phyloP scores from a whole-genome alignment of 768 basidiomycete genomes.

The Chlorophyllum brunneum region DNA sequence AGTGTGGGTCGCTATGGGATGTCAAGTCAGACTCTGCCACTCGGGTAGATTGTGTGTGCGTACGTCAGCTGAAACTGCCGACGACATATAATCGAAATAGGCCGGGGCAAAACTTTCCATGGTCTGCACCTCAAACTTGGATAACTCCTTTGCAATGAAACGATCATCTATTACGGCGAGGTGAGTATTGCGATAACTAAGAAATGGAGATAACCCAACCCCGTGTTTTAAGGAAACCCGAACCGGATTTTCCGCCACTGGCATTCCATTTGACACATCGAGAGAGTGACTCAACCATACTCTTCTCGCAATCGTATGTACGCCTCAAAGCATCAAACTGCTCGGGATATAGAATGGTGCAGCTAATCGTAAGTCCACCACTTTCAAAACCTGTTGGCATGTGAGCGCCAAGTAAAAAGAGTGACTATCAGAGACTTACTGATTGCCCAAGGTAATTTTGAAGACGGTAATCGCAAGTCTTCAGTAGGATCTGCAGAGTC shows the following conservation, averaged over 20 bases:
- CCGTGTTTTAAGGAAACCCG: constrained; percentile 92
- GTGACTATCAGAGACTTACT: constrained; percentile 48
- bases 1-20: constrained; percentile 78
- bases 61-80: constrained; percentile 83
- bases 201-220: constrained; percentile 41
- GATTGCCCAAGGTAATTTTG: constrained; percentile 78
- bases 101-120: constrained; percentile 97
- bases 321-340: constrained; percentile 93
- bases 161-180: constrained; percentile 70
- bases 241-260: constrained; percentile 94
- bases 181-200: constrained; percentile 6
- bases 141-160: constrained; percentile 97
- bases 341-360: constrained; percentile 92
- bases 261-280: constrained; percentile 96
- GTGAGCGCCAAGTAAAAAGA: no score
- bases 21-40: neutral
- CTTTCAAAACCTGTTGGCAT: constrained; percentile 84
- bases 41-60: constrained; percentile 22
- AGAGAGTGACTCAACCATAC: constrained; percentile 90
- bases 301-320: constrained; percentile 91
- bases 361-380: constrained; percentile 86
- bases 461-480: constrained; percentile 70
- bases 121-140: constrained; percentile 84
- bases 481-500: constrained; percentile 71
- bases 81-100: constrained; percentile 98